Conservation (phyloP, 805 yeast genomes). For the Nadsonia fulvescens region DNA sequence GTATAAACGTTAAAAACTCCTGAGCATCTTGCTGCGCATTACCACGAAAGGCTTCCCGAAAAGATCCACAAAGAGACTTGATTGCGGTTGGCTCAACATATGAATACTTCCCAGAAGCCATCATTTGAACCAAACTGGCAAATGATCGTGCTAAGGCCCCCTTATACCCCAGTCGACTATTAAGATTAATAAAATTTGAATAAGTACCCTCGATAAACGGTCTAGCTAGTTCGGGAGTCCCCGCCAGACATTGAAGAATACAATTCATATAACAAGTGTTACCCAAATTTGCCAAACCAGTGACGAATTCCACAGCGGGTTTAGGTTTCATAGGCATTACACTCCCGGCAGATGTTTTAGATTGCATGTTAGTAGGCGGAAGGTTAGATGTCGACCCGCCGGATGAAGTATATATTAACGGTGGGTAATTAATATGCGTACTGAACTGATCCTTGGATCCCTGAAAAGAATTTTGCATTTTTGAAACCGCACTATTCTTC, state of each 20-base stretch:
- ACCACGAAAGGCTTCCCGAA: constrained; percentile 47
- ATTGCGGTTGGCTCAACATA: constrained; percentile 44
- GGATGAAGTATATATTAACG: constrained; percentile 1
- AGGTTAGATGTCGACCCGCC: constrained; percentile 3
- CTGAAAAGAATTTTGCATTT: constrained; percentile 1
- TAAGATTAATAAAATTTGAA: constrained; percentile 48
- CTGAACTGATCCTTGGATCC: constrained; percentile 4
- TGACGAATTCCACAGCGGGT: constrained; percentile 24
- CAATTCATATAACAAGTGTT: constrained; percentile 92
- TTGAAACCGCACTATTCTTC: constrained; percentile 1
- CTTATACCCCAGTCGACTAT: constrained; percentile 60
- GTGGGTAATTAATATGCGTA: background rate
- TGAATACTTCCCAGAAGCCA: constrained; percentile 31
- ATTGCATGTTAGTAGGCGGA: constrained; percentile 3
- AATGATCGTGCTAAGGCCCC: constrained; percentile 62
- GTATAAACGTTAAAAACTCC: constrained; percentile 56
- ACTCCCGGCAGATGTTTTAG: background rate
- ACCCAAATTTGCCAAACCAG: constrained; percentile 69
- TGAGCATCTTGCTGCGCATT: constrained; percentile 73
- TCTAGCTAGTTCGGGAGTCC: constrained; percentile 45
- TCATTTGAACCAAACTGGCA: constrained; percentile 36
- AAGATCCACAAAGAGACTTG: constrained; percentile 47
- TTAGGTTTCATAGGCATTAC: background rate
- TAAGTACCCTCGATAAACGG: constrained; percentile 47
- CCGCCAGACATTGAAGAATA: constrained; percentile 66